phyloP scores from a whole-genome alignment of 345 rosid genomes.

The Cardamine chenopodiifolia region DNA sequence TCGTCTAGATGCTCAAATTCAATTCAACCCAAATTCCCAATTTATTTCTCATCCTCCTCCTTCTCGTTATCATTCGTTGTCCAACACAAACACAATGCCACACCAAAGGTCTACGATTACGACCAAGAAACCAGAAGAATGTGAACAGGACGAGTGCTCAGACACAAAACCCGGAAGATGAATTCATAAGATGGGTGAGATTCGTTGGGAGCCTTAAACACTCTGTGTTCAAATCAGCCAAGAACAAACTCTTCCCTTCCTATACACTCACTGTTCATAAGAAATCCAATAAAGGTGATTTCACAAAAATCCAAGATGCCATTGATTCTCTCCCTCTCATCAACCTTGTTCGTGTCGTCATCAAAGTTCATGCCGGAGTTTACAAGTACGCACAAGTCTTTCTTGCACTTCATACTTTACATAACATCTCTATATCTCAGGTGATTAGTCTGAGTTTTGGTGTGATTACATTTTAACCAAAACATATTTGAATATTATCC shows the following conservation, averaged over 20 bases:
- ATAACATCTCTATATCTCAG: background rate
- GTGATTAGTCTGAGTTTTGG: background rate
- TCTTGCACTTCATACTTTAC: background rate
- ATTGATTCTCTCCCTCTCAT: conserved; percentile 85
- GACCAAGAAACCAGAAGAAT: conserved; percentile 46
- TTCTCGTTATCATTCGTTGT: conserved; percentile 46
- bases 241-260: conserved; percentile 89
- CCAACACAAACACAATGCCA: conserved; percentile 55
- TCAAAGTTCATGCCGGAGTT: conserved; percentile 92
- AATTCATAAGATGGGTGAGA: conserved; percentile 91
- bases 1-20: conserved; percentile 45
- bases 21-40: conserved; percentile 29
- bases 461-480: background rate
- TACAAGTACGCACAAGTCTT: conserved; percentile 67
- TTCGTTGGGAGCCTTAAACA: conserved; percentile 85
- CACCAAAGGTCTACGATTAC: conserved; percentile 63
- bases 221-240: conserved; percentile 71
- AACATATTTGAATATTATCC: background rate
- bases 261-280: conserved; percentile 62
- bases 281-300: conserved; percentile 70
- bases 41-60: conserved; percentile 2
- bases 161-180: conserved; percentile 67
- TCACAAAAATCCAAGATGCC: conserved; percentile 87
- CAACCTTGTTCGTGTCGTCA: conserved; percentile 83
- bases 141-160: conserved; percentile 50